Percentiles rank a stretch among this genome's conserved stretches.
Conservation (phyloP, 441 rosid species). For the Aleurites moluccanus region DNA sequence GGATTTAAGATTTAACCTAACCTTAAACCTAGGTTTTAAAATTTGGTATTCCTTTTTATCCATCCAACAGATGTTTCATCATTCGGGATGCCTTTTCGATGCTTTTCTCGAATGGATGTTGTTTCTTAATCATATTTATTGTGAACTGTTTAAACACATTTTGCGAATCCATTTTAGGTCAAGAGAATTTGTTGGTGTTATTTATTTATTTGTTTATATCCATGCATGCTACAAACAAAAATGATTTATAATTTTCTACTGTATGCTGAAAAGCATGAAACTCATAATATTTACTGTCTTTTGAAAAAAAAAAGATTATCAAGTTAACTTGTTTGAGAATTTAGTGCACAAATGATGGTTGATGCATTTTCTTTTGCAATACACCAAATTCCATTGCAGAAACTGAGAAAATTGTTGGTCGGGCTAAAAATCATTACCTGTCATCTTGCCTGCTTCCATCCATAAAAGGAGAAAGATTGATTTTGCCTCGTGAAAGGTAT, state of each 20-base stretch:
- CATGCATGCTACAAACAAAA: too few species aligned
- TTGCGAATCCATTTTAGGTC: background rate
- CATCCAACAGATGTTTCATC: background rate
- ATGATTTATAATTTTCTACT: background rate
- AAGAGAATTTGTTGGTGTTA: background rate
- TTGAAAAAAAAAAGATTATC: background rate
- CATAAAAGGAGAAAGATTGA: slow-evolving; percentile 66
- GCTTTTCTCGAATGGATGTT: background rate
- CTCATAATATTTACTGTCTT: background rate
- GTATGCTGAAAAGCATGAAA: background rate
- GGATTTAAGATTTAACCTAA: background rate
- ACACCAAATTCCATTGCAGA: slow-evolving; percentile 45
- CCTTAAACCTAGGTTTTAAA: background rate
- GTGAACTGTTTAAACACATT: background rate
- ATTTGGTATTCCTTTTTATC: background rate
- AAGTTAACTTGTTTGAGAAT: background rate
- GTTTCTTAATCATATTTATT: background rate
- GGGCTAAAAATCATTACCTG: slow-evolving; percentile 90
- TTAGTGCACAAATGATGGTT: background rate
- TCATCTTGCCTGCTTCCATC: slow-evolving; percentile 63
- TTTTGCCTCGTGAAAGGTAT: slow-evolving; percentile 82
- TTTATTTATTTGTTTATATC: background rate
- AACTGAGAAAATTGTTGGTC: slow-evolving; percentile 92
- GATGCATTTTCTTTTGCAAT: slow-evolving; percentile 18
- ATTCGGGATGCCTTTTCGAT: background rate